Percentiles rank a stretch among this genome's conserved stretches.
Conservation (phyloP, 441 rosid genomes). For the Raphanus hybrid region DNA sequence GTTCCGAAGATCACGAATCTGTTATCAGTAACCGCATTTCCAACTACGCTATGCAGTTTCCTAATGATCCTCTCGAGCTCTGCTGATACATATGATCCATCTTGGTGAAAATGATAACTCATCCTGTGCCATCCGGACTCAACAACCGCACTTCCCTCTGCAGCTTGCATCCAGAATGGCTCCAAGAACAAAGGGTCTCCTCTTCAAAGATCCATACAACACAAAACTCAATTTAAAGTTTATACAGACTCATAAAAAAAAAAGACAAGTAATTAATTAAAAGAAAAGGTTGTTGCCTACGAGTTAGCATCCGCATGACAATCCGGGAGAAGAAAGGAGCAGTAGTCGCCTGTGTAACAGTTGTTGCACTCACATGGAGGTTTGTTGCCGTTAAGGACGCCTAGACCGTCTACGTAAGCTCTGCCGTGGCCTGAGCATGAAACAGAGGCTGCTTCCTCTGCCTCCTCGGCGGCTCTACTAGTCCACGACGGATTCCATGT, state of each 20-base stretch:
- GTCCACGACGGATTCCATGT: conserved; percentile 52
- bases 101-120: conserved; percentile 48
- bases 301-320: conserved; percentile 50
- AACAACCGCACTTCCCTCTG: conserved; percentile 50
- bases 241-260: background rate
- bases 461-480: conserved; percentile 49
- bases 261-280: no score
- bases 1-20: conserved; percentile 55
- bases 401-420: conserved; percentile 54
- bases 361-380: conserved; percentile 51
- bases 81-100: conserved; percentile 30
- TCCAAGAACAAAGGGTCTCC: conserved; percentile 82
- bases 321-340: conserved; percentile 40
- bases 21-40: conserved; percentile 60
- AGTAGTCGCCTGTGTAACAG: conserved; percentile 43
- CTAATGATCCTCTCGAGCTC: conserved; percentile 55
- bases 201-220: conserved; percentile 36
- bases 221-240: background rate
- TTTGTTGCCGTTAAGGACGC: conserved; percentile 27
- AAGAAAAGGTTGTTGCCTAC: conserved; percentile 32
- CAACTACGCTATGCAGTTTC: conserved; percentile 52
- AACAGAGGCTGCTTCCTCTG: conserved; percentile 50
- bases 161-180: conserved; percentile 64
- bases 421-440: conserved; percentile 63
- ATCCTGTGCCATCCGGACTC: conserved; percentile 70